Conservation (phyloP, 2,329 filamentous ascomycete species). For the Mollisia scopiformis region DNA sequence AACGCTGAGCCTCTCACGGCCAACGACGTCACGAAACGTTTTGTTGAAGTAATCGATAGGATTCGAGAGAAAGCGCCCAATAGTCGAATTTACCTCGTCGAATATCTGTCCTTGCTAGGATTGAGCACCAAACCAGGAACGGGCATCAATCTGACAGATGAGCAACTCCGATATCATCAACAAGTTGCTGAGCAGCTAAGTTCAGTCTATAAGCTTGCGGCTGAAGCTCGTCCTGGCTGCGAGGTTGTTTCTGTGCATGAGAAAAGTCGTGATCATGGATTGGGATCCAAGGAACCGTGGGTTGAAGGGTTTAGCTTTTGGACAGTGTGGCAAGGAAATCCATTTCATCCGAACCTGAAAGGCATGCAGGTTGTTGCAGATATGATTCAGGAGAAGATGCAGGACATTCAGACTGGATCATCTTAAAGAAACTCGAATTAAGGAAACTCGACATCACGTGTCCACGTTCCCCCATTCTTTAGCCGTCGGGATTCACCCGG, state of each 20-base stretch:
- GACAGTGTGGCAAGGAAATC: conserved; percentile 3
- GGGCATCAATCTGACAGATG: neutral
- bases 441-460: neutral
- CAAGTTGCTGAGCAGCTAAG: conserved; percentile 1
- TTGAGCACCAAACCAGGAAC: neutral
- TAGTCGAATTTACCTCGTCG: conserved; percentile 7
- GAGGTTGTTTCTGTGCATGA: conserved; percentile 1
- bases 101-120: conserved; percentile 8
- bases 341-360: conserved; percentile 12
- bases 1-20: neutral
- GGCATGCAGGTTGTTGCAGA: conserved; percentile 15
- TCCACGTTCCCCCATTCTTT: neutral
- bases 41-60: conserved; percentile 3
- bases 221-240: conserved; percentile 2
- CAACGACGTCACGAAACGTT: neutral
- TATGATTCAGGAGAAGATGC: conserved; percentile 7
- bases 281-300: conserved; percentile 10
- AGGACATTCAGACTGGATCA: neutral
- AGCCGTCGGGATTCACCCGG: neutral
- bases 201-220: neutral
- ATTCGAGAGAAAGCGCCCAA: conserved; percentile 4
- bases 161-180: neutral
- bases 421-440: neutral
- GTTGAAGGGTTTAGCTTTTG: conserved; percentile 5
- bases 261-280: conserved; percentile 3